Evolutionary conservation across 2,329 filamentous ascomycete genomes (phyloP), one percentile per base, ranked within the genome.

Genomic region (Aspergillus puulaauensis): DNA sequence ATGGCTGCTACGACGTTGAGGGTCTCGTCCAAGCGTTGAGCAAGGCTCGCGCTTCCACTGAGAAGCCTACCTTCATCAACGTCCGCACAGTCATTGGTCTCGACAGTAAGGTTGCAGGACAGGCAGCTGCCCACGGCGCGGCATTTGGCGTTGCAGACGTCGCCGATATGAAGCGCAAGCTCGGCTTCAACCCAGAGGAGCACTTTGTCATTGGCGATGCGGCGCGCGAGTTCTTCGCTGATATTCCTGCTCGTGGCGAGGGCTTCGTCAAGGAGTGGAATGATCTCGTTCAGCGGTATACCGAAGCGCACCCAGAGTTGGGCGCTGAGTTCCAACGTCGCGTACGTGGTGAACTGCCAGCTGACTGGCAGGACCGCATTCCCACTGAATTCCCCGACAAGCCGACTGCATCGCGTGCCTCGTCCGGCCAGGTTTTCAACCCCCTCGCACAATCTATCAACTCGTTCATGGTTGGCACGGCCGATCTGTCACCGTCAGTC

Each of bases 51-150:
- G 63, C 66, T 3, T 75, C 73, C 2, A 74, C 67, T 6, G 75
- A 79, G 2, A 83, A 83, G 64, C 84, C 83, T 0, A 81, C 79
- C 0, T 85, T 86, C 60, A 80, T 86, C 73, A 86, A 86, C 60
- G 73, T 85, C 7, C 77, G 75, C 19, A 86, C 83, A 1, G 71
- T 83, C n/a, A 86, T 85, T 21, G 82, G 83, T 0, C 59, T 83
- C 0, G 82, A 81, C 6, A 83, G 73, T 40, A 68, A 70, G 19
- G 73, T 75, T 1, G 76, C 75, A 4, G 77, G 77, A 1, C 67
- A 64, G 14, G 83, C 83, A 3, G 78, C 79, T 19, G 81, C 84
- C 1, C 85, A 87, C 60, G 84, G 84, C 21, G 84, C 80, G 11
- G 82, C 84, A 1, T 83, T 84, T 41, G 84, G 83, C 6, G 70